Base-by-base conservation (phyloP, 2,329 filamentous ascomycete species). In the Alternaria sp. region DNA sequence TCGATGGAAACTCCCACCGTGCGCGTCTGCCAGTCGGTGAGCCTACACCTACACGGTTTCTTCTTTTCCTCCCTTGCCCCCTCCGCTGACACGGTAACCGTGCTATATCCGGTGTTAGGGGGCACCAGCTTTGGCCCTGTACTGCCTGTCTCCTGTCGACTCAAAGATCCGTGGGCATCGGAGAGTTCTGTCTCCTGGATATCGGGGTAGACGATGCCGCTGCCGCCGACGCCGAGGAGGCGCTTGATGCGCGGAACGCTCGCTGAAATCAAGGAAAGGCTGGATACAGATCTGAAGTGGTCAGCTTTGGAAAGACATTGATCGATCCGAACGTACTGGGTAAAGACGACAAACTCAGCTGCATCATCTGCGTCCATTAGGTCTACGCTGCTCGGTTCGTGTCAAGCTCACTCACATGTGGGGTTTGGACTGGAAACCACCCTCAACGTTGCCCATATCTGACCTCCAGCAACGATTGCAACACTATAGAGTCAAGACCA, bases 241-340 rank as follows among this genome's bases (percentile, higher is more conserved):
- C 65, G 67, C 49, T 69, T 69, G 30, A 71, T 67, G 5, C 68
- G 62, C 7, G 70, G 70, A 10, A 72, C 30, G 46, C 59, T 72
- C 6, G 67, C 57, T 5, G 64, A 40, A 15, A 72, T 72, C 21
- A 72, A 51, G 5, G 70, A 72, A 5, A 72, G 53, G 53, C 68
- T 65, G 17, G 67, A 65, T 13, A 71, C 66, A 4, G 63, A 40
- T 9, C 69, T 72, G 26, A 6, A 36, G 1, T n/a, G 6, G 52
- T 70, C 26, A 69, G 65, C 6, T 23, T 26, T 19, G 23, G 4
- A 43, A 13, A 5, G 9, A 40, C 6, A 8, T 25, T 10, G 9
- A 9, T 21, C 13, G 3, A 25, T 25, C 4, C 12, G 7, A 28
- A 65, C 69, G 36, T 57, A 68, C 68, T 72, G 67, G n/a, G 51